A percentile compares a stretch with the other conserved stretches of the same genome.
phyloP scores from a whole-genome alignment of 495 filamentous ascomycete species.

The Rusavskia elegans region DNA sequence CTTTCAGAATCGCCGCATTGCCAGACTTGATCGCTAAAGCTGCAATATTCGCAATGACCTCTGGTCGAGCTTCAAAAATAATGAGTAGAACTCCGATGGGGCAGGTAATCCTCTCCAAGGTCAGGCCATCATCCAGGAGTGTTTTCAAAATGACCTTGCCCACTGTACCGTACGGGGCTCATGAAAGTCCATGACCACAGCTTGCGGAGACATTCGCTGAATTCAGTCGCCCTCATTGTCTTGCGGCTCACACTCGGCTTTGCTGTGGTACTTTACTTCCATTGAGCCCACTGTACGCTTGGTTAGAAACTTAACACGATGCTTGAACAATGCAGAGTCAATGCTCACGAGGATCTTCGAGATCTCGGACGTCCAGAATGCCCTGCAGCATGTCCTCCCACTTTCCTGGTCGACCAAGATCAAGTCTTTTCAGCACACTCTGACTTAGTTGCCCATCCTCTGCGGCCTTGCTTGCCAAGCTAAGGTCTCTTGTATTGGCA shows the following conservation, averaged over 20 bases:
- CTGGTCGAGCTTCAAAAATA: constrained; percentile 94
- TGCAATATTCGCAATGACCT: constrained; percentile 97
- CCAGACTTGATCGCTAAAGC: constrained; percentile 95
- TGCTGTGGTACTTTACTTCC: constrained; percentile 4
- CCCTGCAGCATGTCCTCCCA: constrained; percentile 97
- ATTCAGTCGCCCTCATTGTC: not conserved
- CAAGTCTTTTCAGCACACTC: constrained; percentile 81
- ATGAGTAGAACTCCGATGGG: constrained; percentile 93
- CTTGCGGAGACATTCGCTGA: not conserved
- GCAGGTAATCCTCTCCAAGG: constrained; percentile 72
- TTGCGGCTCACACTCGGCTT: not conserved
- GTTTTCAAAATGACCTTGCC: constrained; percentile 73
- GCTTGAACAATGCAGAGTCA: not conserved
- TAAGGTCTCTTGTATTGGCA: constrained; percentile 73
- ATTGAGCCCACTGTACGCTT: constrained; percentile 6
- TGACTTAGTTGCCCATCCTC: constrained; percentile 59
- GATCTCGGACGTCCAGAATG: constrained; percentile 71
- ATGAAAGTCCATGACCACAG: constrained; percentile 1
- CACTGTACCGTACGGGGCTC: constrained; percentile 34
- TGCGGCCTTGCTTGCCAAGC: constrained; percentile 53
- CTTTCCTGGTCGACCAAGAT: constrained; percentile 72
- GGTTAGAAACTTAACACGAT: constrained; percentile 1
- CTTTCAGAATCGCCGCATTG: constrained; percentile 94
- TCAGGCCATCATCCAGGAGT: constrained; percentile 73
- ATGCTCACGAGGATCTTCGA: constrained; percentile 72